A percentile compares a stretch with the other conserved stretches of the same genome.
phyloP scores from a whole-genome alignment of 2,329 filamentous ascomycete genomes.

The Aspergillus nomiae region DNA sequence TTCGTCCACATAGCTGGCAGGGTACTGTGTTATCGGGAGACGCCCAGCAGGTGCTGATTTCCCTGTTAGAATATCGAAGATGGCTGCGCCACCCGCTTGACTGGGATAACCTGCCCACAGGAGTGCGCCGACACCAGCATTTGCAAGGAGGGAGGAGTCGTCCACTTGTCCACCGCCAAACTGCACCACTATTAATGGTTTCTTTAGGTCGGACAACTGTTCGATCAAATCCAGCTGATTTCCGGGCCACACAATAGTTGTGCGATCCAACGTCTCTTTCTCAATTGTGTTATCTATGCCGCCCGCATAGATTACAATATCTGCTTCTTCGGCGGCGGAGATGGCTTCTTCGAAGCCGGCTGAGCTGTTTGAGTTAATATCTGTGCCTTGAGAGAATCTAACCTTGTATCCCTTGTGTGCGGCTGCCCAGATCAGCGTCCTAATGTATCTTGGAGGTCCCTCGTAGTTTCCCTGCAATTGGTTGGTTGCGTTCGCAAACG shows the following conservation, averaged over 20 bases:
- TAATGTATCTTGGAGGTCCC: conserved; percentile 42
- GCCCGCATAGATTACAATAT: conserved; percentile 34
- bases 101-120: conserved; percentile 44
- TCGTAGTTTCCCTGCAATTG: conserved; percentile 63
- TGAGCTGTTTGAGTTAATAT: conserved; percentile 22
- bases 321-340: conserved; percentile 28
- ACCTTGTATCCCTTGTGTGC: conserved; percentile 45
- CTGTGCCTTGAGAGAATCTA: conserved; percentile 39
- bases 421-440: conserved; percentile 47
- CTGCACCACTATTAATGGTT: conserved; percentile 36
- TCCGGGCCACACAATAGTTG: conserved; percentile 37
- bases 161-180: conserved; percentile 42
- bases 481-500: conserved; percentile 56
- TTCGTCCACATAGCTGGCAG: conserved; percentile 42
- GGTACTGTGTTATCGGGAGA: conserved; percentile 38
- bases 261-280: conserved; percentile 36
- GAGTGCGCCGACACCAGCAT: conserved; percentile 35
- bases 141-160: conserved; percentile 33
- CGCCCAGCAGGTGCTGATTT: conserved; percentile 39
- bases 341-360: conserved; percentile 29
- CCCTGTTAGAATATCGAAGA: conserved; percentile 40
- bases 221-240: conserved; percentile 37
- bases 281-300: conserved; percentile 38
- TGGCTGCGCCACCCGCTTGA: conserved; percentile 39
- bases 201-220: conserved; percentile 32